Evolutionary conservation across 2,329 filamentous ascomycete genomes (phyloP), one percentile per base, ranked within the genome.

Genomic region (Coleophoma cylindrospora): DNA sequence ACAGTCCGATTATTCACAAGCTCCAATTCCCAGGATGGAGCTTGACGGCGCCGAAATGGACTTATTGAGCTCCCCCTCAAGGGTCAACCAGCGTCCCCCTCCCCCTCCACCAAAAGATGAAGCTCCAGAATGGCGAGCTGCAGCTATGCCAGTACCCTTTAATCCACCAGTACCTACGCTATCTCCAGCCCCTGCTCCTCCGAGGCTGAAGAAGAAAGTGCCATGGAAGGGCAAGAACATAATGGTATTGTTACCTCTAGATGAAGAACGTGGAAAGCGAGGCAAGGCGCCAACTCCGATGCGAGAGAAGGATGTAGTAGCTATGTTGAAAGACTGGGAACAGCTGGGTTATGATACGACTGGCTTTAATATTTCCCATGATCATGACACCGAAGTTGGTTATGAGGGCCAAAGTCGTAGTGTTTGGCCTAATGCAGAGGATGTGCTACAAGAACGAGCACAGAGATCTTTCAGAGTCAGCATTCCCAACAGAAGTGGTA

Each of bases 151-250:
- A 37, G 50, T 50, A 19, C 45, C 41, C 9, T 17, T 43, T 12
- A 37, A 50, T 19, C 13, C 21, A 10, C 19, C 61, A 6, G 38
- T 40, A 22, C 43, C 53, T 11, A 37, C 51, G 2, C 38, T 50
- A 9, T 56, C 57, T 5, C 61, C 63, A 47, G 70, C 68, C 6
- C 65, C 69, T 3, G 65, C 70, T 43, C 79, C 79, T 6, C 80
- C 80, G n/a, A 72, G 80, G 12, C 55, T 80, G 8, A 88, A 79
- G 69, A 91, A 87, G 65, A 89, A 85, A 68, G 74, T 91, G 2
- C 76, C 78, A 43, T 91, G 87, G 86, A 86, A 79, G 61, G 85
- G 84, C 50, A 91, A 89, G 70, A 83, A 81, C 52, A 89, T 89
- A 48, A 68, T 88, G 59, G 83, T 91, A 40, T 72, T 84, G 22